Conservation (phyloP, 208 protist genomes). For the Trypanosoma cruzi region DNA sequence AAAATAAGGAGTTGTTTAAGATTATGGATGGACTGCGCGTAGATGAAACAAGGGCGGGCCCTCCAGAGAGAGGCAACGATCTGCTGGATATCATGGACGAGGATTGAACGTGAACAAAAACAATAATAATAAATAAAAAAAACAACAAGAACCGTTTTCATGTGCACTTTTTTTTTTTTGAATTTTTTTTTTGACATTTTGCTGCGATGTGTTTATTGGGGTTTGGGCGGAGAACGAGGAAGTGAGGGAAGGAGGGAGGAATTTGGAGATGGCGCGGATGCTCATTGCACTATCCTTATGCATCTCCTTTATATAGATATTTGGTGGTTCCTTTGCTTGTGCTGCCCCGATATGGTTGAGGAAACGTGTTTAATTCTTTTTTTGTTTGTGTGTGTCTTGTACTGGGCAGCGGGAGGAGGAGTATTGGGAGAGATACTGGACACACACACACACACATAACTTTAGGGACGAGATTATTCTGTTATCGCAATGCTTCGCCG, state of each 20-base stretch:
- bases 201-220: background rate
- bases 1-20: constrained; percentile 61
- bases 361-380: no score
- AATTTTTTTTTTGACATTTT: constrained; percentile 24
- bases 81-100: constrained; percentile 90
- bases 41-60: background rate
- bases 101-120: constrained; percentile 27
- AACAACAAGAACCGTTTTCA: background rate
- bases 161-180: constrained; percentile 20
- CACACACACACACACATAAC: background rate
- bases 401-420: background rate
- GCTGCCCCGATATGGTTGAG: no score
- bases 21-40: constrained; percentile 46
- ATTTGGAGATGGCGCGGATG: no score
- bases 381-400: no score
- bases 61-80: constrained; percentile 24
- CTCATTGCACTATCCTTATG: no score
- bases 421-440: constrained; percentile 4
- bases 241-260: no score
- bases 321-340: no score
- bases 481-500: constrained; percentile 35
- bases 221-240: no score
- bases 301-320: no score
- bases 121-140: background rate
- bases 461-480: background rate